A percentile compares a stretch with the other conserved stretches of the same genome.
phyloP scores from a whole-genome alignment of 1,284 basidiomycete species.

The Cryptococcus sp. region DNA sequence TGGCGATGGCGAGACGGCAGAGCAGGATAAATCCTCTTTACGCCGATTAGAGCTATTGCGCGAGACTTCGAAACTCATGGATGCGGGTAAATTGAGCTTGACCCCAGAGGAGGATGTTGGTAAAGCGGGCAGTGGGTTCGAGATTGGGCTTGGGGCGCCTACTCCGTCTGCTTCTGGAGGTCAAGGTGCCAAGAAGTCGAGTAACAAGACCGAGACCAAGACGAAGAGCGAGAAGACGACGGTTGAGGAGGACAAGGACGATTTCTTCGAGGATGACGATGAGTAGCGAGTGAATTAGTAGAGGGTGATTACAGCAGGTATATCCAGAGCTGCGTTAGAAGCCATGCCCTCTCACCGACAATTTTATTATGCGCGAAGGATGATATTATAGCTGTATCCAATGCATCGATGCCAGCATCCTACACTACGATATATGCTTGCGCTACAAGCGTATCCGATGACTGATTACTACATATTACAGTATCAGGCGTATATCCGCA shows the following conservation, averaged over 20 bases:
- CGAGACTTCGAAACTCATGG: constrained; percentile 67
- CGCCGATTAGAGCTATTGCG: constrained; percentile 65
- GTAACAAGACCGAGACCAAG: constrained; percentile 9
- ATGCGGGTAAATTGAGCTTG: constrained; percentile 60
- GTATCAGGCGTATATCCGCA: neutral
- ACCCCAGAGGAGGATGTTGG: constrained; percentile 62
- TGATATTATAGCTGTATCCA: neutral
- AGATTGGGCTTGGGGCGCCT: neutral
- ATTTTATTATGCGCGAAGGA: neutral
- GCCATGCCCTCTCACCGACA: no score
- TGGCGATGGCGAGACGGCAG: constrained; percentile 24
- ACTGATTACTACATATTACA: neutral
- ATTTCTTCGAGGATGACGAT: constrained; percentile 56
- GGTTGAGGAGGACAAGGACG: constrained; percentile 47
- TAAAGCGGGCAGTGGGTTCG: constrained; percentile 5
- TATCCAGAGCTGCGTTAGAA: neutral
- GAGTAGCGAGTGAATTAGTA: neutral
- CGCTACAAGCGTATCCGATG: neutral
- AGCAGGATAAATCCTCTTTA: constrained; percentile 53
- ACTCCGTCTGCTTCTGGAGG: neutral
- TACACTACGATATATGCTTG: neutral
- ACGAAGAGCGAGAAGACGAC: constrained; percentile 30
- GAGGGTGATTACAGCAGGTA: neutral
- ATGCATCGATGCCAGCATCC: constrained; percentile 1
- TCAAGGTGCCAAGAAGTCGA: neutral